Conservation (phyloP, 257 asterid genomes). For the Anisodus acutangulus region DNA sequence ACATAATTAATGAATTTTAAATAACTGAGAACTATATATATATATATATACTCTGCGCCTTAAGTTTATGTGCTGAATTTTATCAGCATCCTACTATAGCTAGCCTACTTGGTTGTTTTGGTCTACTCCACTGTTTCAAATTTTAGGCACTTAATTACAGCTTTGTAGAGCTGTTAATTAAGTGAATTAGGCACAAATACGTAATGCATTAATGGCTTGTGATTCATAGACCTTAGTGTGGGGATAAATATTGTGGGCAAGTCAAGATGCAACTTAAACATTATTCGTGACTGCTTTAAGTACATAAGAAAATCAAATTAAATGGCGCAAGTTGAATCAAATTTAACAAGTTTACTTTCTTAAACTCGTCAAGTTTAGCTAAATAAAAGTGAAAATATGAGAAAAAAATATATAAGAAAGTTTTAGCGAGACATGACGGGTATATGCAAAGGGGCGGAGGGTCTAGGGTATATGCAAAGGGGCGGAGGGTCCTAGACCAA, state of each 20-base stretch:
- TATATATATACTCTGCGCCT: not conserved
- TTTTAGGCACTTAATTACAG: not conserved
- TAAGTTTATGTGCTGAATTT: not conserved
- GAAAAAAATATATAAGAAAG: not conserved
- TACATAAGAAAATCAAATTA: not conserved
- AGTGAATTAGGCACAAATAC: conserved; percentile 30
- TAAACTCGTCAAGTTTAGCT: not conserved
- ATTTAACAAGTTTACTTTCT: not conserved
- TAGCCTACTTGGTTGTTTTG: not conserved
- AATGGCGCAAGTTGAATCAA: not conserved
- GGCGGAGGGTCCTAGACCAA: too few relatives aligned
- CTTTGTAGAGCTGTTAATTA: not conserved
- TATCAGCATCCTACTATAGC: not conserved
- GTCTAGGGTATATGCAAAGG: too few relatives aligned
- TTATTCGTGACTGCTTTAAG: not conserved
- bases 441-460: too few relatives aligned
- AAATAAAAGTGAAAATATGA: not conserved
- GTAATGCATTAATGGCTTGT: not conserved
- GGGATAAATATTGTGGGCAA: not conserved
- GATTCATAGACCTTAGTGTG: conserved; percentile 26
- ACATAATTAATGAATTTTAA: not conserved
- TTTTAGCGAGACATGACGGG: not conserved
- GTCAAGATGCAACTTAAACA: too few relatives aligned
- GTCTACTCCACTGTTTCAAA: not conserved
- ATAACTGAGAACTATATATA: not conserved